phyloP scores from a whole-genome alignment of 768 basidiomycete genomes.

The Stropharia rugosoannulata region DNA sequence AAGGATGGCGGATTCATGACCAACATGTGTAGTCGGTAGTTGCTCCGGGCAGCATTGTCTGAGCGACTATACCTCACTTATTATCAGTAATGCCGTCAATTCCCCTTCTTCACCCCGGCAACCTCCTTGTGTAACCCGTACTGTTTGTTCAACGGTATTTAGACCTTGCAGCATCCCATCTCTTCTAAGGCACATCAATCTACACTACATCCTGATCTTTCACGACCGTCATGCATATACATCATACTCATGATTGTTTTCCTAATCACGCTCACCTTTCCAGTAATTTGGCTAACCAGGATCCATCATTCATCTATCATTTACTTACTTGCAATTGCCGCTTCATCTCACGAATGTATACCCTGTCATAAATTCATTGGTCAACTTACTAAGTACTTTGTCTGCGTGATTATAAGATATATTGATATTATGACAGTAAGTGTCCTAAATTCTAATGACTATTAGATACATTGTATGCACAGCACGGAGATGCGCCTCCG shows the following conservation, averaged over 20 bases:
- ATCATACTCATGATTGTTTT: conserved; percentile 3
- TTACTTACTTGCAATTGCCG: conserved; percentile 7
- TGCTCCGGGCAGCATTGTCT: neutral
- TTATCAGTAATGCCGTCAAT: no score
- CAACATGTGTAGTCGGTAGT: neutral
- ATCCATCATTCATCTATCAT: conserved; percentile 7
- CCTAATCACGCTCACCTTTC: conserved; percentile 8
- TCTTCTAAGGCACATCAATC: neutral
- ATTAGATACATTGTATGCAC: conserved; percentile 23
- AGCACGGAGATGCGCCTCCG: conserved; percentile 9
- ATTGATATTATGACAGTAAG: conserved; percentile 11
- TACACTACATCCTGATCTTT: conserved; percentile 9
- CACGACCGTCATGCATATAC: conserved; percentile 19
- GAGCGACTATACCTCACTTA: no score
- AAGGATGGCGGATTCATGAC: conserved; percentile 27
- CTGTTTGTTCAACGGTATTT: no score
- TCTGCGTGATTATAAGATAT: conserved; percentile 9
- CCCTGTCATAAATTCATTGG: conserved; percentile 7
- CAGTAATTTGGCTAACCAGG: conserved; percentile 8
- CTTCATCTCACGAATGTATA: conserved; percentile 6
- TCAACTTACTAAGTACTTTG: neutral
- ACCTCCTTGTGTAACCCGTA: neutral
- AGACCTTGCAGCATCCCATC: neutral
- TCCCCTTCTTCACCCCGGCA: no score
- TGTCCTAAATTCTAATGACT: conserved; percentile 8